Conservation (phyloP, 441 rosid species). For the Flueggea neowawraea region DNA sequence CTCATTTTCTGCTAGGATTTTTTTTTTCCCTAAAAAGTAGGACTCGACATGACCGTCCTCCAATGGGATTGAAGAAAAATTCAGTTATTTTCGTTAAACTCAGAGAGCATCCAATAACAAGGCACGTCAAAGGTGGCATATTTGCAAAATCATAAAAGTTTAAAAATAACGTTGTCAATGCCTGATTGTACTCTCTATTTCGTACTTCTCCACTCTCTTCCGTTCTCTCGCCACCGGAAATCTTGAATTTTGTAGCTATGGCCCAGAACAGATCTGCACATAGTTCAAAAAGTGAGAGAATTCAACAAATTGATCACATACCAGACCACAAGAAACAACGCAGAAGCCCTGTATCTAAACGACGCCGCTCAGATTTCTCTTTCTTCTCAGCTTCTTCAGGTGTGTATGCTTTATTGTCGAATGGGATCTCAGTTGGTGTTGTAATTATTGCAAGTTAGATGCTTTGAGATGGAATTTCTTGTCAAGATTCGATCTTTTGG, state of each 20-base stretch:
- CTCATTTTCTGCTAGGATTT: no score
- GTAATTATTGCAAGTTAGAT: no score
- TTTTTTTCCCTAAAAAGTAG: no score
- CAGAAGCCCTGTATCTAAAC: constrained; percentile 21
- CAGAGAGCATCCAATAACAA: constrained; percentile 2
- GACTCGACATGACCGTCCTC: not conserved
- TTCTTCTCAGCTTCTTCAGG: constrained; percentile 11
- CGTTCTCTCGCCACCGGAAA: no score
- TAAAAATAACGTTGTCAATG: no score
- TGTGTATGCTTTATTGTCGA: not conserved
- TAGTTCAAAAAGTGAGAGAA: constrained; percentile 1
- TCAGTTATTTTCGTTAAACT: constrained; percentile 1
- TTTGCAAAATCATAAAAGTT: not conserved
- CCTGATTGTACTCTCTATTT: no score
- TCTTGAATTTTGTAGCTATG: constrained; percentile 7
- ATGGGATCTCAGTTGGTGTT: not conserved
- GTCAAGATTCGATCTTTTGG: no score
- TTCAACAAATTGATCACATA: constrained; percentile 13
- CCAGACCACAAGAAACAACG: constrained; percentile 17
- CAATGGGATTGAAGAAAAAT: constrained; percentile 1
- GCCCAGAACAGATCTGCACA: not conserved
- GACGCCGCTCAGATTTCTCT: constrained; percentile 26
- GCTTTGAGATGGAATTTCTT: no score
- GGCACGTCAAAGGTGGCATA: constrained; percentile 3
- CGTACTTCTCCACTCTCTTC: not conserved